Evolutionary conservation across 371 early-diverging fungal genomes (phyloP).

Genomic region (Hamiltosporidium tvaerminnensis): DNA sequence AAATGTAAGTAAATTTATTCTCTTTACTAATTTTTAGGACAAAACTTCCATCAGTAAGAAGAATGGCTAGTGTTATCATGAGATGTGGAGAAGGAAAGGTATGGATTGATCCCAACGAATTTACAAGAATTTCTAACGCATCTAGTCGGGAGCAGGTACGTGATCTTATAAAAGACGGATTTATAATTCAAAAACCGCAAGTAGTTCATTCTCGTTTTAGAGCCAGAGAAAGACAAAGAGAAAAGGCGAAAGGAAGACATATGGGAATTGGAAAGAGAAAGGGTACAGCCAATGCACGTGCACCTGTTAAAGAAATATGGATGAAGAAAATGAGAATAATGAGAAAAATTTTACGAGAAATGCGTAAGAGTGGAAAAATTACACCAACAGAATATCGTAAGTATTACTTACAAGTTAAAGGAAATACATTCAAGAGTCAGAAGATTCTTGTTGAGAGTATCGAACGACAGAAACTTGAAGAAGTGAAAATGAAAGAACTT

Average conservation of each 20-base stretch:
- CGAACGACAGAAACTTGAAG: slow-evolving; percentile 97
- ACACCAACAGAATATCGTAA: slow-evolving; percentile 77
- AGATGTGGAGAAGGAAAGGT: slow-evolving; percentile 94
- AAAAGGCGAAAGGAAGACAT: slow-evolving; percentile 95
- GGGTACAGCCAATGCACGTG: slow-evolving; percentile 96
- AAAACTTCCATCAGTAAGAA: slow-evolving; percentile 42
- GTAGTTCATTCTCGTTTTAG: slow-evolving; percentile 80
- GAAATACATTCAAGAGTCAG: slow-evolving; percentile 99
- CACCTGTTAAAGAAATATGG: slow-evolving; percentile 86
- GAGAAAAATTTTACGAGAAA: slow-evolving; percentile 83
- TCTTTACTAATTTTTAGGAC: slow-evolving; percentile 1
- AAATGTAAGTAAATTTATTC: too few relatives aligned
- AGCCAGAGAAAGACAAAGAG: slow-evolving; percentile 70
- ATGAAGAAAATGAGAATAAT: slow-evolving; percentile 95
- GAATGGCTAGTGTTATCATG: slow-evolving; percentile 87
- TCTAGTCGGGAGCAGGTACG: slow-evolving; percentile 78
- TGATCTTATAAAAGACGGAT: slow-evolving; percentile 83
- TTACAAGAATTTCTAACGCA: slow-evolving; percentile 77
- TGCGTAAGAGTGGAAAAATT: slow-evolving; percentile 87
- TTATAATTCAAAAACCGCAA: slow-evolving; percentile 85
- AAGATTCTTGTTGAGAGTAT: slow-evolving; percentile 96
- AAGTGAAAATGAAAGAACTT: slow-evolving; percentile 74
- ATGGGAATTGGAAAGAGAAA: slow-evolving; percentile 88
- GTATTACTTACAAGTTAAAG: slow-evolving; percentile 94
- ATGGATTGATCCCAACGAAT: slow-evolving; percentile 97